Evolutionary conservation across 345 rosid genomes (phyloP).

Genomic region (Conringia planisiliqua): DNA sequence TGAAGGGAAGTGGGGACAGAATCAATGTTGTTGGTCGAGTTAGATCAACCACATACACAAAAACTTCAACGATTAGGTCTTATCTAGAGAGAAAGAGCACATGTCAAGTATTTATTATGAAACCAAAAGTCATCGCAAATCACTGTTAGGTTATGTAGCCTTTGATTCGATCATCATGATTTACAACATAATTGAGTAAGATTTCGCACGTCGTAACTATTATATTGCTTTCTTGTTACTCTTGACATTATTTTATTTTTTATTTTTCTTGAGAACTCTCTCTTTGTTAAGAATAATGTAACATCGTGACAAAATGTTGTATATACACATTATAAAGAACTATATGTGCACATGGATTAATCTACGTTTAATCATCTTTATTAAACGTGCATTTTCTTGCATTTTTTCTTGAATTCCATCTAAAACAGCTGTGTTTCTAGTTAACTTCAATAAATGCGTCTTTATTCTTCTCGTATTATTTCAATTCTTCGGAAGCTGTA

Average conservation of each 20-base stretch:
- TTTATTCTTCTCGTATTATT: not conserved
- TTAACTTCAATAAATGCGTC: not conserved
- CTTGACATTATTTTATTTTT: not conserved
- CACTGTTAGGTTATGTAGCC: conserved; percentile 13
- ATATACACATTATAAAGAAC: not conserved
- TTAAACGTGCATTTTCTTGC: conserved; percentile 6
- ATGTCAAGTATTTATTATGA: conserved; percentile 25
- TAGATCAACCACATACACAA: conserved; percentile 28
- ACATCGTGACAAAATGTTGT: not conserved
- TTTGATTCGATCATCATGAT: conserved; percentile 10
- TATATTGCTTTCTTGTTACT: not conserved
- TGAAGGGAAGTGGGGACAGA: conserved; percentile 22
- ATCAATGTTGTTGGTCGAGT: conserved; percentile 19
- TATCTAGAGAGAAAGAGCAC: conserved; percentile 26
- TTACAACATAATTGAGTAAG: not conserved
- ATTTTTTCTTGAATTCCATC: not conserved
- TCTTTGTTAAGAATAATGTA: not conserved
- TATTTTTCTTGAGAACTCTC: not conserved
- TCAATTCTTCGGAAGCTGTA: not conserved
- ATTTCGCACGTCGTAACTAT: conserved; percentile 15
- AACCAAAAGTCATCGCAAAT: conserved; percentile 23
- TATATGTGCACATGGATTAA: not conserved
- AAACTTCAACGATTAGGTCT: conserved; percentile 15
- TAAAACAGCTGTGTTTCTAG: not conserved
- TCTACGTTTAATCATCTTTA: not conserved